Percentiles rank a stretch among this genome's conserved stretches.
phyloP scores from a whole-genome alignment of 176 grass and related monocot genomes.

The Aegilops speltoides region DNA sequence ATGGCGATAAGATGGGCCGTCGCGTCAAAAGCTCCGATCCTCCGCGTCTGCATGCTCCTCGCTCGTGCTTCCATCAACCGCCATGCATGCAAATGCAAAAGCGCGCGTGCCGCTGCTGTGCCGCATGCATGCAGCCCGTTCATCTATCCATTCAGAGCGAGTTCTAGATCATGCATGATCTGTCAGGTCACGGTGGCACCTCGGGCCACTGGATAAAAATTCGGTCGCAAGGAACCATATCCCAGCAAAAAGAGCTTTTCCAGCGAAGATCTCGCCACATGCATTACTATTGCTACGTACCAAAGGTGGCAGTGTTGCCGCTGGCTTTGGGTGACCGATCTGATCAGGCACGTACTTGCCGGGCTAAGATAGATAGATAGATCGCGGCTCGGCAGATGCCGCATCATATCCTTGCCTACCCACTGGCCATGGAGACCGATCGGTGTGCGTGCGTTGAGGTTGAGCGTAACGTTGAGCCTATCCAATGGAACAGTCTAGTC shows the following conservation, averaged over 20 bases:
- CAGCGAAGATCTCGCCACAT: constrained; percentile 7
- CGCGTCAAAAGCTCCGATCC: not conserved
- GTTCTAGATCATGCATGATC: not conserved
- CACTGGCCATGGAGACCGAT: not conserved
- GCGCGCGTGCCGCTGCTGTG: not conserved
- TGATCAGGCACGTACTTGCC: not conserved
- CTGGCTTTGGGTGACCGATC: not conserved
- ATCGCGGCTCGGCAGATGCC: not conserved
- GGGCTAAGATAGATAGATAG: not conserved
- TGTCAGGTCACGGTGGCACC: not conserved
- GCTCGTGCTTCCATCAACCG: not conserved
- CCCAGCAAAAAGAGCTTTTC: constrained; percentile 12
- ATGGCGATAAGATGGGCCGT: not conserved
- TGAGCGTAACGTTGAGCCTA: not conserved
- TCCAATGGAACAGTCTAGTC: not conserved
- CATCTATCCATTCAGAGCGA: not conserved
- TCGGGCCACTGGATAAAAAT: not conserved
- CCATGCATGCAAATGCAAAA: not conserved
- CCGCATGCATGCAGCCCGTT: not conserved
- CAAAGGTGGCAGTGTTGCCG: not conserved
- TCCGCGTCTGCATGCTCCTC: not conserved
- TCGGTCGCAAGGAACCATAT: constrained; percentile 17
- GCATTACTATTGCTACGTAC: not conserved
- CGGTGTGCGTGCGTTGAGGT: too few relatives aligned
- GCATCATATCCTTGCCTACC: not conserved